A percentile compares a stretch with the other conserved stretches of the same genome.
phyloP scores from a whole-genome alignment of 495 filamentous ascomycete species.

The Penicillium robsamsonii region DNA sequence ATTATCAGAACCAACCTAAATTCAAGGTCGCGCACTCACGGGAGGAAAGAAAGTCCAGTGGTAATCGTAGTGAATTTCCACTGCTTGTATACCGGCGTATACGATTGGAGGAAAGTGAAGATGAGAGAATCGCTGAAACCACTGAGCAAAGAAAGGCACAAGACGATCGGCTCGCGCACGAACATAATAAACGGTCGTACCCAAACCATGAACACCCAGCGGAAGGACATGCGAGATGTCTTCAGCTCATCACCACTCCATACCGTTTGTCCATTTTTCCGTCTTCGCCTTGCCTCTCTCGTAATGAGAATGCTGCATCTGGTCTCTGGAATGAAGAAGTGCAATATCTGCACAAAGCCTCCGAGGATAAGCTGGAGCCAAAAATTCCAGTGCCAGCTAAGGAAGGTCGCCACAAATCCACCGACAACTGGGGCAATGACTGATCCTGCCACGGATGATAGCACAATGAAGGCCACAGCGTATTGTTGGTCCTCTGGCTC shows the following conservation, averaged over 20 bases:
- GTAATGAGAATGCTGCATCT: conserved; percentile 66
- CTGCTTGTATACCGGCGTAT: conserved; percentile 61
- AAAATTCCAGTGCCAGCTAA: conserved; percentile 73
- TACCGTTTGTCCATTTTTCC: conserved; percentile 54
- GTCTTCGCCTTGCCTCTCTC: conserved; percentile 60
- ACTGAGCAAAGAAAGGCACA: conserved; percentile 66
- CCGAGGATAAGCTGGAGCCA: conserved; percentile 82
- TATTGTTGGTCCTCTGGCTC: conserved; percentile 63
- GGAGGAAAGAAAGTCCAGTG: conserved; percentile 61
- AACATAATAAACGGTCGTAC: conserved; percentile 77
- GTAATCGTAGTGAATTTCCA: conserved; percentile 59
- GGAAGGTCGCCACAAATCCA: conserved; percentile 66
- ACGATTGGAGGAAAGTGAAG: conserved; percentile 74
- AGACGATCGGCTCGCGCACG: conserved; percentile 71
- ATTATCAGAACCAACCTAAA: not conserved
- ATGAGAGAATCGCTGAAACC: conserved; percentile 80
- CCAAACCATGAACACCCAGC: conserved; percentile 62
- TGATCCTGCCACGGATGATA: conserved; percentile 75
- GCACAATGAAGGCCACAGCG: conserved; percentile 72
- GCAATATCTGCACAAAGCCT: conserved; percentile 60
- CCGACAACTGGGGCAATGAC: conserved; percentile 77
- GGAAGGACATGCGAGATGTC: conserved; percentile 47
- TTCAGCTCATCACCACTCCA: conserved; percentile 66
- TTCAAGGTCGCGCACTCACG: conserved; percentile 24
- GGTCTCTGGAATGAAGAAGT: conserved; percentile 67